Conservation (phyloP, 2,329 filamentous ascomycete genomes). For the Diaporthe destruens region DNA sequence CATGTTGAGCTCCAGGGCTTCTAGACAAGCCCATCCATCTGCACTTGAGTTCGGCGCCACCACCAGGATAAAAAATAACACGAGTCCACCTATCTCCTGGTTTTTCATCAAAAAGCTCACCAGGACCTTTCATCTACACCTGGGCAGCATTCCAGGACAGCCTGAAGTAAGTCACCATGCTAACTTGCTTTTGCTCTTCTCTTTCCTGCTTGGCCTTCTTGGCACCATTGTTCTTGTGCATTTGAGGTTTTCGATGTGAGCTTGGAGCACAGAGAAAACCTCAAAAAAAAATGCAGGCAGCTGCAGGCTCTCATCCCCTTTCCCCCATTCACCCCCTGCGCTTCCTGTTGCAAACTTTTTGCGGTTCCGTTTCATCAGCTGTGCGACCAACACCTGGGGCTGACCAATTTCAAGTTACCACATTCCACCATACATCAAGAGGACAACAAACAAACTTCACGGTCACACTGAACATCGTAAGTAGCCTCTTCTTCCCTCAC, state of each 20-base stretch:
- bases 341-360: not conserved
- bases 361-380: not conserved
- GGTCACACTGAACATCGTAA: not conserved
- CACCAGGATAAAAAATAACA: not conserved
- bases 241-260: too few relatives aligned
- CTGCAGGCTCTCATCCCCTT: not conserved
- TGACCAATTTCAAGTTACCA: not conserved
- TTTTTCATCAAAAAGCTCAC: not conserved
- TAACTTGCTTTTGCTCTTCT: not conserved
- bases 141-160: not conserved
- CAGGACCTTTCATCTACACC: not conserved
- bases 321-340: too few relatives aligned
- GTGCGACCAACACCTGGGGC: not conserved
- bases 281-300: not conserved
- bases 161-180: not conserved
- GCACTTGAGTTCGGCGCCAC: not conserved
- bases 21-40: not conserved
- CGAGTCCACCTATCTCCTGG: not conserved
- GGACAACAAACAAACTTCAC: not conserved
- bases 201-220: not conserved
- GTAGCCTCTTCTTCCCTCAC: not conserved
- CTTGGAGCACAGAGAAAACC: not conserved
- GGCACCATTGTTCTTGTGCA: not conserved
- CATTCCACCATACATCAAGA: not conserved
- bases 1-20: not conserved